A percentile compares a stretch with the other conserved stretches of the same genome.
Conservation (phyloP, 1,284 basidiomycete genomes). For the Marasmius sp. region DNA sequence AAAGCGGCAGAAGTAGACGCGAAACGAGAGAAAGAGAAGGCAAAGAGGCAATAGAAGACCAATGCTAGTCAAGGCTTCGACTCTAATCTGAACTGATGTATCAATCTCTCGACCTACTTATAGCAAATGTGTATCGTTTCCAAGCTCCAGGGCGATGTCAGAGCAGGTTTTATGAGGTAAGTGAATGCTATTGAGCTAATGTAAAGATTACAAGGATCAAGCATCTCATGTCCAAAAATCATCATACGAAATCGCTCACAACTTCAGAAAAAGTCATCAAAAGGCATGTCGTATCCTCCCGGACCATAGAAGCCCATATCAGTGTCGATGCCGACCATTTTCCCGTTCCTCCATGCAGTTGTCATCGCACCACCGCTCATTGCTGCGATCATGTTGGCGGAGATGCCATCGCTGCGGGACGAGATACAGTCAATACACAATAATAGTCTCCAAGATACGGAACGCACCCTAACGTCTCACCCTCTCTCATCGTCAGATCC, state of each 20-base stretch:
- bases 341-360: constrained; percentile 1
- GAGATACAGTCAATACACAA: neutral
- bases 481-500: neutral
- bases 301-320: constrained; percentile 5
- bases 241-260: no score
- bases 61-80: no score
- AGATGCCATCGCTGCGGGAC: neutral
- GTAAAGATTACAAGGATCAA: no score
- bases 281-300: neutral
- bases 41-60: neutral
- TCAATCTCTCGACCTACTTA: no score
- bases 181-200: no score
- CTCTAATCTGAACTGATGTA: no score
- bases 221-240: no score
- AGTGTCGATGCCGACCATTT: neutral
- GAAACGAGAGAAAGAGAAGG: constrained; percentile 24
- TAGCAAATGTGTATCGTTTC: no score
- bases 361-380: constrained; percentile 6
- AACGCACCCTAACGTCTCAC: constrained; percentile 10
- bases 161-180: no score
- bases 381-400: constrained; percentile 10
- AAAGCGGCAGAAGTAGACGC: constrained; percentile 41
- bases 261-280: neutral
- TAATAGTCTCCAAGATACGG: neutral
- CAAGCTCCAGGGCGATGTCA: no score